These are phyloP conservation scores for Lodderomyces pseudojiufengensis DNA, from an alignment of 1,139 yeast species.

Conservation along the genomic window DNA sequence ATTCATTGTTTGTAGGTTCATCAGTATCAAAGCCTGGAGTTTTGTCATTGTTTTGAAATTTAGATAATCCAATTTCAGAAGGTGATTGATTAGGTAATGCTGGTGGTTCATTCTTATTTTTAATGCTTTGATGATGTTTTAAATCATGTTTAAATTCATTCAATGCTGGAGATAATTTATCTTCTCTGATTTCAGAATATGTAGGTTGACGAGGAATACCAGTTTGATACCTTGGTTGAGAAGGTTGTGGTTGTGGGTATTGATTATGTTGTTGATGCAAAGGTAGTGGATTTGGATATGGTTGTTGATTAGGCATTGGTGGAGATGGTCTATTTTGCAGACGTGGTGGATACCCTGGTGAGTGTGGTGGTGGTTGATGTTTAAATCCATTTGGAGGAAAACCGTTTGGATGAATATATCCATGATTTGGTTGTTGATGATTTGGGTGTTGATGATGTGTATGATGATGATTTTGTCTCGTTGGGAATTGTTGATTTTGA, in stretches of 20 bases:
- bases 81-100: conserved; percentile 10
- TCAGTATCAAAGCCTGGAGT: conserved; percentile 7
- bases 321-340: conserved; percentile 11
- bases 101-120: conserved; percentile 8
- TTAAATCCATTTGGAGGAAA: neutral
- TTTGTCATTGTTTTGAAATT: conserved; percentile 2
- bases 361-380: conserved; percentile 2
- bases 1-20: conserved; percentile 18
- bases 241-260: conserved; percentile 1
- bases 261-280: conserved; percentile 1
- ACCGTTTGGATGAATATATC: no score
- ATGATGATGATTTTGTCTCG: neutral
- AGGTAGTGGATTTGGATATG: conserved; percentile 3
- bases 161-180: conserved; percentile 29
- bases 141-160: conserved; percentile 31
- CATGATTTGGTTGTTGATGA: neutral
- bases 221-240: conserved; percentile 5
- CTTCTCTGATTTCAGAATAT: conserved; percentile 13
- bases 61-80: conserved; percentile 9
- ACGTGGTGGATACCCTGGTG: conserved; percentile 10
- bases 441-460: neutral
- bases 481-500: neutral
- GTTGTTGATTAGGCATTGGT: conserved; percentile 3
- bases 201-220: conserved; percentile 8
- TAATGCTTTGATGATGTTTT: conserved; percentile 19